Evolutionary conservation across 768 basidiomycete species (phyloP), one percentile per base, ranked within the genome.

Genomic region (Daedaleopsis nitida): DNA sequence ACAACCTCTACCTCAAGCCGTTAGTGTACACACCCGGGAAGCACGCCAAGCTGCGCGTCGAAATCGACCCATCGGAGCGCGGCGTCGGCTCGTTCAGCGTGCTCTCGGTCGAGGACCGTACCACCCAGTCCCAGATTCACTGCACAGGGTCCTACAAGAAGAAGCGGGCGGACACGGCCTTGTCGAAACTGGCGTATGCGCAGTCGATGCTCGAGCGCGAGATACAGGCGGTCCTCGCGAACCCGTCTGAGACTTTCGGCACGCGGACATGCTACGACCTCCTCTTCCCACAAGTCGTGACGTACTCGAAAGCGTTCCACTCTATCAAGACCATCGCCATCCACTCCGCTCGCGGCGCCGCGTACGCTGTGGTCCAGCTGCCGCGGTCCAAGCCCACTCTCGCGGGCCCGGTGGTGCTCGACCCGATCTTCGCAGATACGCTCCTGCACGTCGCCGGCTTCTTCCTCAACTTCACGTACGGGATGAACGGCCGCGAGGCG

Each of bases 371-470:
- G 0, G 70, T 88, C 24, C 67, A 72, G 27, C 73, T 87, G 14
- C 80, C 81, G 1, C 7, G 23, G 23, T 7, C 14, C 12, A 39
- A 62, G 10, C 63, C 76, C 47, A 60, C 75, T 23, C 63, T 65
- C 17, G 70, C 75, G 27, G 62, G 67, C 27, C 64, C 70, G 13
- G 83, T 80, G 61, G 74, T 77, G 11, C 73, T 76, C 3, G 80
- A 86, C 61, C 83, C 85, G 6, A 69, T 88, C 24, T 88, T 90
- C 72, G 74, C 83, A 59, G 89, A 91, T 63, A 83, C 86, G 0
- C 74, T 91, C 34, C 74, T 90, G 34, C 90, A 91, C 59, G 79
- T 83, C 39, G 83, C 88, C 0, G 90, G 90, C 3, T 89, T 91
- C 71, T 74, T 90, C 37, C 80, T 84, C 24, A 92, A 91, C 70